Percentiles rank a stretch among this genome's conserved stretches.
phyloP scores from a whole-genome alignment of 169 alveolate genomes.

The Sarcocystis neurona region DNA sequence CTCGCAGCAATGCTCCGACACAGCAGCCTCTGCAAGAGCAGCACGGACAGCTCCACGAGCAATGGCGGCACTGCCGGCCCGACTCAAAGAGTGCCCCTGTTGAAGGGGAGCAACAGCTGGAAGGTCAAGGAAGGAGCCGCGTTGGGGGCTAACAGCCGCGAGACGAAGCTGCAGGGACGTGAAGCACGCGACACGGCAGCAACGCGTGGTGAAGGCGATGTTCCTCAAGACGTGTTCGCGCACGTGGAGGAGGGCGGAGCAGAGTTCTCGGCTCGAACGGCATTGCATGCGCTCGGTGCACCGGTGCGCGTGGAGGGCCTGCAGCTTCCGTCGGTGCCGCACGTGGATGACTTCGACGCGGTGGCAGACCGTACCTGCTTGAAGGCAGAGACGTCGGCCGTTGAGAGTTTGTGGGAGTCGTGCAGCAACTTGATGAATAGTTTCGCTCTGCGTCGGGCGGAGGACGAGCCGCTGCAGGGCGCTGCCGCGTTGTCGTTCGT shows the following conservation, averaged over 20 bases:
- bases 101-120: not conserved
- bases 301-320: not conserved
- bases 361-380: constrained; percentile 28
- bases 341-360: constrained; percentile 67
- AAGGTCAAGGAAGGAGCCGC: too few relatives aligned
- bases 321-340: constrained; percentile 67
- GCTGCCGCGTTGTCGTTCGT: constrained; percentile 44
- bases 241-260: too few relatives aligned
- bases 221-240: too few relatives aligned
- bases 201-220: too few relatives aligned
- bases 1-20: constrained; percentile 50
- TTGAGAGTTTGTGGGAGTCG: constrained; percentile 43
- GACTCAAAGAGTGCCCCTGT: not conserved
- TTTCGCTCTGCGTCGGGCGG: constrained; percentile 35
- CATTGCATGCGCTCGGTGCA: too few relatives aligned
- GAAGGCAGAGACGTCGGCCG: not conserved
- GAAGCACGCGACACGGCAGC: too few relatives aligned
- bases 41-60: not conserved
- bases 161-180: too few relatives aligned
- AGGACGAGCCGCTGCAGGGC: constrained; percentile 52
- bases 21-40: not conserved
- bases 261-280: too few relatives aligned
- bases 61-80: not conserved
- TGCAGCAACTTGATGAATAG: constrained; percentile 52
- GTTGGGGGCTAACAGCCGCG: too few relatives aligned